A percentile compares a stretch with the other conserved stretches of the same genome.
These are phyloP conservation scores for Gnetum montanum DNA, from an alignment of 75 land plant genomes.

Conservation along the genomic window DNA sequence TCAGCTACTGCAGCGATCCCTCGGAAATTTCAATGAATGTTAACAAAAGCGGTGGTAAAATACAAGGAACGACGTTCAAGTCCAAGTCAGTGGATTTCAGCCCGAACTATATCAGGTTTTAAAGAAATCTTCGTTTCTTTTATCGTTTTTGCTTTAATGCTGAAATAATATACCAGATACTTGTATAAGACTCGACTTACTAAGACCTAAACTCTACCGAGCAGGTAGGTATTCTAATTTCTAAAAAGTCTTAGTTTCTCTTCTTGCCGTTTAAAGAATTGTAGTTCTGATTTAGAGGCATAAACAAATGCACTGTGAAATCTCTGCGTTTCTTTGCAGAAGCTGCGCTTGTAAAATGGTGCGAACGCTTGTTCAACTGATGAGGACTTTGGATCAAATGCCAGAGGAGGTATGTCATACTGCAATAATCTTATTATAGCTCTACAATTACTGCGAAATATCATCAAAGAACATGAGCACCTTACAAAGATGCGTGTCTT, in stretches of 20 bases:
- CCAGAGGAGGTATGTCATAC: conserved; percentile 62
- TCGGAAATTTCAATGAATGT: conserved; percentile 61
- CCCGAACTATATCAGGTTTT: conserved; percentile 58
- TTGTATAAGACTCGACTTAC: too few species aligned
- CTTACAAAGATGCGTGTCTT: background rate
- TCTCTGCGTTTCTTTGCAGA: too few species aligned
- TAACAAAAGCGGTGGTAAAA: conserved; percentile 45
- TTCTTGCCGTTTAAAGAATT: too few species aligned
- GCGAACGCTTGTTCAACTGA: conserved; percentile 73
- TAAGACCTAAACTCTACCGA: too few species aligned
- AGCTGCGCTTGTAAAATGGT: conserved; percentile 87
- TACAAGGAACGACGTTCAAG: conserved; percentile 38
- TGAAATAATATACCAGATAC: too few species aligned
- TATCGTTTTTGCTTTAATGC: too few species aligned
- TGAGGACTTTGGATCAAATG: conserved; percentile 81
- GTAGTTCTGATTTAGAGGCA: too few species aligned
- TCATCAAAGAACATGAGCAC: background rate
- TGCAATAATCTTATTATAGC: background rate
- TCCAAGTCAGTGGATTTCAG: conserved; percentile 32
- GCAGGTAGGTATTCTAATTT: too few species aligned
- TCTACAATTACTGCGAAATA: background rate
- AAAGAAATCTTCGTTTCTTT: background rate
- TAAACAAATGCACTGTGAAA: too few species aligned
- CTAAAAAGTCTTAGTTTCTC: too few species aligned
- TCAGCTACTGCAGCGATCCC: conserved; percentile 38